Evolutionary conservation across 441 rosid species (phyloP).

Genomic region (Pelargonium australe): DNA sequence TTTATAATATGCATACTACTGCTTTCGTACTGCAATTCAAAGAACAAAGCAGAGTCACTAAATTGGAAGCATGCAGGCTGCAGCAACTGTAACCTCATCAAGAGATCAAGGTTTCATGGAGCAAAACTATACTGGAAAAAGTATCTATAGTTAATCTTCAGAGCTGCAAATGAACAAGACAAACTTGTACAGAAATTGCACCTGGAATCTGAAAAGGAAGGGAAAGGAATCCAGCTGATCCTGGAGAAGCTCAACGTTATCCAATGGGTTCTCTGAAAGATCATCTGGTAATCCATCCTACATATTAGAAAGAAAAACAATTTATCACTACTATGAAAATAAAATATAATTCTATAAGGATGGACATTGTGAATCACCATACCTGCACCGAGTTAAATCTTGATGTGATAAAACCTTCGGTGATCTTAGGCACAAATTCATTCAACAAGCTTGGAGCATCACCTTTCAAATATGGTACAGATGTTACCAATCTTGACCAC

Average conservation of each 20-base stretch:
- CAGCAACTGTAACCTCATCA: too few relatives aligned
- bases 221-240: constrained; percentile 99
- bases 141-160: too few relatives aligned
- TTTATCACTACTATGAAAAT: not conserved
- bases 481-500: constrained; percentile 91
- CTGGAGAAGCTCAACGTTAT: constrained; percentile 94
- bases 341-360: too few relatives aligned
- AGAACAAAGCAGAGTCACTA: constrained; percentile 7
- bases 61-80: too few relatives aligned
- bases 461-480: constrained; percentile 85
- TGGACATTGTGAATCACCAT: not conserved
- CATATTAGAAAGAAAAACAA: constrained; percentile 13
- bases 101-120: too few relatives aligned
- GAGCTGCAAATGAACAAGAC: too few relatives aligned
- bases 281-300: constrained; percentile 83
- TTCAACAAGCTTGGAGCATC: constrained; percentile 96
- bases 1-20: constrained; percentile 70
- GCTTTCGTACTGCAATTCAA: constrained; percentile 74
- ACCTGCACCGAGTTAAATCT: constrained; percentile 97
- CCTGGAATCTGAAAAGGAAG: constrained; percentile 95
- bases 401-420: constrained; percentile 89
- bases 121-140: too few relatives aligned
- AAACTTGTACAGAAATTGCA: constrained; percentile 12
- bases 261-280: constrained; percentile 79
- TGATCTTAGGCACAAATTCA: constrained; percentile 91